phyloP scores from a whole-genome alignment of 2,329 filamentous ascomycete species.

The Neopestalotiopsis clavispora region DNA sequence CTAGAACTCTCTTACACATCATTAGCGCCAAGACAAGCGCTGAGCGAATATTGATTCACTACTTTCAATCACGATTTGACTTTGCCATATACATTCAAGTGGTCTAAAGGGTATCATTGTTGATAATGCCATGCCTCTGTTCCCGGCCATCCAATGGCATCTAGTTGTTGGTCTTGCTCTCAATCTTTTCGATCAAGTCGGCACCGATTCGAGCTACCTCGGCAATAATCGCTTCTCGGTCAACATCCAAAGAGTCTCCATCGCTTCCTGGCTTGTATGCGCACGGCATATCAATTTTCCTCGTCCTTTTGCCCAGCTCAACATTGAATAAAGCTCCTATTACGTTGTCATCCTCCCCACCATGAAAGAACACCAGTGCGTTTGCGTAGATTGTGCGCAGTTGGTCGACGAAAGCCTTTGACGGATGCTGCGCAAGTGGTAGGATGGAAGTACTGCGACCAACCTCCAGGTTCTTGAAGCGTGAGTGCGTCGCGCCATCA shows the following conservation, averaged over 20 bases:
- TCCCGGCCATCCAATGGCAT: slow-evolving; percentile 3
- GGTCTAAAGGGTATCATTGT: slow-evolving; percentile 7
- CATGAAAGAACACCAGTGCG: slow-evolving; percentile 80
- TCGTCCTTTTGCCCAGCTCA: slow-evolving; percentile 58
- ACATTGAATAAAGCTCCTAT: slow-evolving; percentile 66
- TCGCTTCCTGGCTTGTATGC: slow-evolving; percentile 62
- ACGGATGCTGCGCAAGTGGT: slow-evolving; percentile 63
- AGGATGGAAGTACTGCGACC: slow-evolving; percentile 48
- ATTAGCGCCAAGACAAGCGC: neutral
- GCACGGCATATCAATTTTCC: slow-evolving; percentile 74
- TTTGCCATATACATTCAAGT: neutral
- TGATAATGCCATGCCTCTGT: neutral
- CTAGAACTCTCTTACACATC: neutral
- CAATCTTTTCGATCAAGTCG: slow-evolving; percentile 65
- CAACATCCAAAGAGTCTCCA: slow-evolving; percentile 62
- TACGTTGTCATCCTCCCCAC: slow-evolving; percentile 59
- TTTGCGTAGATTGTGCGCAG: slow-evolving; percentile 70
- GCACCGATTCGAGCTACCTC: slow-evolving; percentile 75
- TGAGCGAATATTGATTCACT: neutral
- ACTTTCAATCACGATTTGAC: neutral
- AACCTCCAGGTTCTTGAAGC: slow-evolving; percentile 82
- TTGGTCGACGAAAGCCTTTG: slow-evolving; percentile 68
- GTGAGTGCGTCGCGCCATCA: slow-evolving; percentile 44
- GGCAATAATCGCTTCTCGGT: slow-evolving; percentile 68
- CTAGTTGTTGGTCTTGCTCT: slow-evolving; percentile 33